Percentiles rank a stretch among this genome's conserved stretches.
Evolutionary conservation across 352 stramenopile species (phyloP).

Genomic region (Phytophthora boehmeriae): DNA sequence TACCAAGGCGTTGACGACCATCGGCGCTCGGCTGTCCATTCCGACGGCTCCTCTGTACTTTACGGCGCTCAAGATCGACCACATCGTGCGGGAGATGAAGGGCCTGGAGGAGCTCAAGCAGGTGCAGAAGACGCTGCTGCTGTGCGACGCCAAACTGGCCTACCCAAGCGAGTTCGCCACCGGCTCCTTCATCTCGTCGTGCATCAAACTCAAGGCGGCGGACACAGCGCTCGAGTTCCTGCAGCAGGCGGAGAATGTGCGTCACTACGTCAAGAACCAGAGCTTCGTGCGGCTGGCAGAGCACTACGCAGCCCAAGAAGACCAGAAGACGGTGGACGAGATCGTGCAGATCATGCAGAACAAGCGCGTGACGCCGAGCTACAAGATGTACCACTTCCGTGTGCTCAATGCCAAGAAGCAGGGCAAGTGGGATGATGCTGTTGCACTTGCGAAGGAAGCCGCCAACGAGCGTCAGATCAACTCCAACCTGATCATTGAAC

Average conservation of each 20-base stretch:
- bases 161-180: slow-evolving; percentile 70
- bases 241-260: slow-evolving; percentile 68
- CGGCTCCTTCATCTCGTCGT: slow-evolving; percentile 70
- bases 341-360: slow-evolving; percentile 55
- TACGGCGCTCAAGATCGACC: slow-evolving; percentile 83
- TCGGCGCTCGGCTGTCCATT: slow-evolving; percentile 79
- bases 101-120: slow-evolving; percentile 67
- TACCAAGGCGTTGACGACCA: slow-evolving; percentile 70
- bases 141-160: slow-evolving; percentile 80
- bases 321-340: slow-evolving; percentile 67
- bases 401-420: slow-evolving; percentile 72
- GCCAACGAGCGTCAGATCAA: slow-evolving; percentile 76
- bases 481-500: slow-evolving; percentile 72
- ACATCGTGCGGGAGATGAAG: slow-evolving; percentile 84
- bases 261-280: slow-evolving; percentile 81
- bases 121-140: slow-evolving; percentile 74
- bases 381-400: slow-evolving; percentile 82
- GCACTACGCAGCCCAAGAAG: slow-evolving; percentile 57
- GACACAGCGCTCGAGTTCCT: slow-evolving; percentile 79
- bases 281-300: slow-evolving; percentile 78
- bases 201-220: slow-evolving; percentile 59
- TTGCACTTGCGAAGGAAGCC: slow-evolving; percentile 68
- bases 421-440: slow-evolving; percentile 60
- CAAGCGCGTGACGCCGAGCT: slow-evolving; percentile 53
- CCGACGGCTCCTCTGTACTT: slow-evolving; percentile 80